Conservation (phyloP, 2,329 filamentous ascomycete genomes). For the Ploettnerulaceae sp. region DNA sequence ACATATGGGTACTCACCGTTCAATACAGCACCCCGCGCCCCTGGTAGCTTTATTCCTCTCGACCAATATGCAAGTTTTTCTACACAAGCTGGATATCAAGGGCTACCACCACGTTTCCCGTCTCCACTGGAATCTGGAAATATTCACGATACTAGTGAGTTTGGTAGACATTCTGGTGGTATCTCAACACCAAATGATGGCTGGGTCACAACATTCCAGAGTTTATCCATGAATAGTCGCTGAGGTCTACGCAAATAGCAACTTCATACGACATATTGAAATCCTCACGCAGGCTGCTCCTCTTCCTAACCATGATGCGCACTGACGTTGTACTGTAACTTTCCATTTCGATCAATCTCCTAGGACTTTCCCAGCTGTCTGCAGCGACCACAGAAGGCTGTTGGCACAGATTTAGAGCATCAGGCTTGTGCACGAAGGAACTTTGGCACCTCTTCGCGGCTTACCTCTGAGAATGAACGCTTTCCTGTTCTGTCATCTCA, state of each 20-base stretch:
- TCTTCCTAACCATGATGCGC: not conserved
- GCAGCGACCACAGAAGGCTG: not conserved
- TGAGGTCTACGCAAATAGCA: slow-evolving; percentile 13
- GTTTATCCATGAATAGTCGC: slow-evolving; percentile 59
- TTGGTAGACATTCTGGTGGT: slow-evolving; percentile 40
- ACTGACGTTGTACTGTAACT: not conserved
- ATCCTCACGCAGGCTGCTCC: not conserved
- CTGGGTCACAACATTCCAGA: slow-evolving; percentile 61
- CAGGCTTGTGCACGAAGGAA: not conserved
- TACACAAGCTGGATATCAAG: slow-evolving; percentile 41
- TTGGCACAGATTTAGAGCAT: not conserved
- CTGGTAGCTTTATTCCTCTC: slow-evolving; percentile 37
- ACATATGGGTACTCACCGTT: slow-evolving; percentile 43
- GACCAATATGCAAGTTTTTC: slow-evolving; percentile 43
- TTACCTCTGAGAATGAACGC: not conserved
- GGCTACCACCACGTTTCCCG: slow-evolving; percentile 45
- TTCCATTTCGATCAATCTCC: not conserved
- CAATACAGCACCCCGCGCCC: slow-evolving; percentile 37
- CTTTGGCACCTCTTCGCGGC: not conserved
- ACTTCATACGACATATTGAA: not conserved
- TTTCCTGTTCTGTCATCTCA: not conserved
- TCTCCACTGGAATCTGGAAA: slow-evolving; percentile 36
- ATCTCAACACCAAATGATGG: slow-evolving; percentile 42
- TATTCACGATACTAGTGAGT: slow-evolving; percentile 38
- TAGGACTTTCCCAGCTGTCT: not conserved